Evolutionary conservation across 495 filamentous ascomycete genomes (phyloP), one percentile per base, ranked within the genome.

Genomic region (Extremus antarcticus): DNA sequence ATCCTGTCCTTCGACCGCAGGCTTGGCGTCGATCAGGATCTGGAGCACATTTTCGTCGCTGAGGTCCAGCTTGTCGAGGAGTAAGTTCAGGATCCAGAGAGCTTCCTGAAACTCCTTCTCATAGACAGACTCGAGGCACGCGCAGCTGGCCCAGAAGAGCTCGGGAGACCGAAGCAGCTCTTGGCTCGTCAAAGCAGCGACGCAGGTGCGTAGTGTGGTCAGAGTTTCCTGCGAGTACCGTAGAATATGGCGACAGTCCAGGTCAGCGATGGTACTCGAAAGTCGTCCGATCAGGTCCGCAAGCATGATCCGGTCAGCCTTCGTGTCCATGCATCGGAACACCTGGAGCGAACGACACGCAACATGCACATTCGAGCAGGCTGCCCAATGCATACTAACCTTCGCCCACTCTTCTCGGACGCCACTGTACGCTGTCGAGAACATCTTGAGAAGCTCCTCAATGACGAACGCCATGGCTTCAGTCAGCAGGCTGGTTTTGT

Each of bases 141-240:
- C 91, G 63, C 90, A 95, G 1, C 87, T 94, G 1, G 91, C 91
- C 92, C 92, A 99, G 71, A 97, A 99, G 1, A 97, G 72, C 62
- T 96, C 90, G 7, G 92, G 90, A 58, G 91, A 95, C 35, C 84
- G 81, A 41, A 95, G 59, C 15, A 99, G 75, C 68, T 92, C 86
- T 20, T 81, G 73, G 2, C 84, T 76, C n/a, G 87, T 81, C 20
- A 95, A 73, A 23, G 88, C 88, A 54, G 79, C 78, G 54, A 97
- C 92, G 52, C 96, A 85, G 0, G 89, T 87, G 55, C 90, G 88
- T 43, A 99, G 68, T 0, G 92, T 97, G 0, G 89, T 95, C 23
- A 99, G 73, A 63, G 97, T 95, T 64, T 99, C 92, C 85, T 96
- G 88, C 1, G 94, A 94, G 68, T 96, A 99, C 1, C 88, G 87